Conservation (phyloP, 352 stramenopile genomes). For the Phytopythium ostracodes region DNA sequence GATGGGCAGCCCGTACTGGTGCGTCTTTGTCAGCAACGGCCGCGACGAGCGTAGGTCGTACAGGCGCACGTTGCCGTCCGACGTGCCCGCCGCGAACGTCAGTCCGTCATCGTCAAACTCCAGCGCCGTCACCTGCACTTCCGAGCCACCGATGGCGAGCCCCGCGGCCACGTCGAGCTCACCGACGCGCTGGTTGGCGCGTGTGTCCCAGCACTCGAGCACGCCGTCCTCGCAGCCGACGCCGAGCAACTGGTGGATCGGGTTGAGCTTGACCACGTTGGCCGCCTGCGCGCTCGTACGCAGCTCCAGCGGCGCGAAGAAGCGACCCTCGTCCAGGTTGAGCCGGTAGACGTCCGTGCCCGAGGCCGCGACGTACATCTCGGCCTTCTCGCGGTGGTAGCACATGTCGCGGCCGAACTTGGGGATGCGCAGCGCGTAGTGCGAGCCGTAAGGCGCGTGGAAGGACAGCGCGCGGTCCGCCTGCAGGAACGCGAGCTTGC, state of each 20-base stretch:
- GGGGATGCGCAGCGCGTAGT: constrained; percentile 95
- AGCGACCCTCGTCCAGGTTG: constrained; percentile 97
- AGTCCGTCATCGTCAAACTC: constrained; percentile 94
- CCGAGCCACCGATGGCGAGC: constrained; percentile 16
- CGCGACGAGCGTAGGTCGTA: constrained; percentile 96
- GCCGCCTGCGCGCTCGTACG: constrained; percentile 44
- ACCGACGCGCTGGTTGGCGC: constrained; percentile 68
- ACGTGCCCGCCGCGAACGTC: constrained; percentile 94
- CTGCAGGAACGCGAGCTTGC: constrained; percentile 97
- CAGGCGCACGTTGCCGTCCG: constrained; percentile 90
- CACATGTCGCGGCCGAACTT: constrained; percentile 97
- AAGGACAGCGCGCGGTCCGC: constrained; percentile 96
- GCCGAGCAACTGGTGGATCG: constrained; percentile 88
- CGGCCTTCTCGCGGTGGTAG: constrained; percentile 95
- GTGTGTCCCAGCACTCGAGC: constrained; percentile 95
- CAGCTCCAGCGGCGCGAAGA: constrained; percentile 86
- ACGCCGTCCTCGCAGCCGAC: constrained; percentile 93
- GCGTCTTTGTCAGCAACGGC: constrained; percentile 94
- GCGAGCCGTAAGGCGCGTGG: constrained; percentile 97
- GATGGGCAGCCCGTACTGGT: constrained; percentile 97
- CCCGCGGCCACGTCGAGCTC: constrained; percentile 52
- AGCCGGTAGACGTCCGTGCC: constrained; percentile 94
- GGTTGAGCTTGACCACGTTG: constrained; percentile 90
- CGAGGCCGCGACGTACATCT: constrained; percentile 92
- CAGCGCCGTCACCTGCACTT: constrained; percentile 91